Evolutionary conservation across 2,329 filamentous ascomycete species (phyloP).

Genomic region (Parastagonospora avenae): DNA sequence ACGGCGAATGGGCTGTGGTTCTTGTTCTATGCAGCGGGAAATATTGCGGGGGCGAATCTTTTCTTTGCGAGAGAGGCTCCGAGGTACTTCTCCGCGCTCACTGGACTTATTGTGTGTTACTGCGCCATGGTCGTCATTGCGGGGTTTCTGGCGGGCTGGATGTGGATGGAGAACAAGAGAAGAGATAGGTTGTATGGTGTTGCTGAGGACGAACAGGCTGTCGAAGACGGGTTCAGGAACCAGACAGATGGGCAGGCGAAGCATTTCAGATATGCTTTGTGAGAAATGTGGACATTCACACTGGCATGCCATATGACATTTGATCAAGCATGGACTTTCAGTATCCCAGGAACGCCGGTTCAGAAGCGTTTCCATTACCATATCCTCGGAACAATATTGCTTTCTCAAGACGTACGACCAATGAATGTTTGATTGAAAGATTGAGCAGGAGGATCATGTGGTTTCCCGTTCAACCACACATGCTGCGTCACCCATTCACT

Average conservation of each 20-base stretch:
- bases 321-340: no score
- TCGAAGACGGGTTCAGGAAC: conserved; percentile 43
- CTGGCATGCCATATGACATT: neutral
- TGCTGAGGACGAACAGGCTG: conserved; percentile 37
- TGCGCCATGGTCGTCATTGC: conserved; percentile 48
- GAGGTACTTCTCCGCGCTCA: conserved; percentile 53
- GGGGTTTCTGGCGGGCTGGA: conserved; percentile 30
- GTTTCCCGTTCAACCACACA: no score
- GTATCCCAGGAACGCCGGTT: no score
- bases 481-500: no score
- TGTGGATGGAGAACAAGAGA: conserved; percentile 41
- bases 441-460: no score
- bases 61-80: conserved; percentile 53
- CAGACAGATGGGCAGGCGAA: conserved; percentile 40
- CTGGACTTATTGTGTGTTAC: conserved; percentile 52
- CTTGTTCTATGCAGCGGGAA: conserved; percentile 55
- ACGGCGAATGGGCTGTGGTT: conserved; percentile 58
- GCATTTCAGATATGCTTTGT: conserved; percentile 45
- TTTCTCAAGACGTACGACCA: no score
- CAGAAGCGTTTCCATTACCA: no score
- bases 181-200: conserved; percentile 33
- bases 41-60: conserved; percentile 56
- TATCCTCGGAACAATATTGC: no score
- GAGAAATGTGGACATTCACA: neutral
- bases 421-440: no score